Conservation (phyloP, 2,329 filamentous ascomycete species). For the Diplodia scrobiculata region DNA sequence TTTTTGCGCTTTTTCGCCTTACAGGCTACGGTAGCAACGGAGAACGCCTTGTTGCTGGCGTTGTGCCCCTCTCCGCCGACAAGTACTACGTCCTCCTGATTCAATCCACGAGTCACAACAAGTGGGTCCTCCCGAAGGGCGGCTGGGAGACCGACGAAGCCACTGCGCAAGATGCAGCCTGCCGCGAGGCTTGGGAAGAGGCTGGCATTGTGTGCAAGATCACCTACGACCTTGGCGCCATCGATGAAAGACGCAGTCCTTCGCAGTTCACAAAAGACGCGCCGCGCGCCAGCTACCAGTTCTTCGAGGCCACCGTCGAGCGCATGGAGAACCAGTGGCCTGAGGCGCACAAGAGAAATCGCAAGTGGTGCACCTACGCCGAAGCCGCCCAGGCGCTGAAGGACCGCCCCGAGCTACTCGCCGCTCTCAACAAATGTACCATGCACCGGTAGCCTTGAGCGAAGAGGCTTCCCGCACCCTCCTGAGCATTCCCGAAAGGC, state of each 20-base stretch:
- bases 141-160: slow-evolving; percentile 96
- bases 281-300: slow-evolving; percentile 76
- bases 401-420: slow-evolving; percentile 80
- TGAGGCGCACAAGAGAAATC: slow-evolving; percentile 85
- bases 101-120: slow-evolving; percentile 84
- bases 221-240: slow-evolving; percentile 81
- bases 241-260: slow-evolving; percentile 72
- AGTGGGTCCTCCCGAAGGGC: slow-evolving; percentile 96
- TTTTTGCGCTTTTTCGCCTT: slow-evolving; percentile 30
- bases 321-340: slow-evolving; percentile 88
- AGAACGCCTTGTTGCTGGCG: slow-evolving; percentile 91
- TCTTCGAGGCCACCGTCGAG: slow-evolving; percentile 85
- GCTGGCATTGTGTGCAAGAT: slow-evolving; percentile 87
- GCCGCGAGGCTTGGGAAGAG: slow-evolving; percentile 95
- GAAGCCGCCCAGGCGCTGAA: slow-evolving; percentile 78
- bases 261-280: slow-evolving; percentile 58
- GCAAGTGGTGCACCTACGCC: slow-evolving; percentile 84
- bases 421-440: slow-evolving; percentile 81
- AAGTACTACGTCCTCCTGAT: slow-evolving; percentile 89
- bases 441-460: slow-evolving; percentile 44
- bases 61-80: slow-evolving; percentile 85
- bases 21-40: slow-evolving; percentile 88
- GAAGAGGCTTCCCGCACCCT: slow-evolving; percentile 4
- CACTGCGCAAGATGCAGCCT: slow-evolving; percentile 78
- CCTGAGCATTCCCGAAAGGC: slow-evolving; percentile 1